Conservation (phyloP, 2,329 filamentous ascomycete genomes). For the Kalmusia sp. region DNA sequence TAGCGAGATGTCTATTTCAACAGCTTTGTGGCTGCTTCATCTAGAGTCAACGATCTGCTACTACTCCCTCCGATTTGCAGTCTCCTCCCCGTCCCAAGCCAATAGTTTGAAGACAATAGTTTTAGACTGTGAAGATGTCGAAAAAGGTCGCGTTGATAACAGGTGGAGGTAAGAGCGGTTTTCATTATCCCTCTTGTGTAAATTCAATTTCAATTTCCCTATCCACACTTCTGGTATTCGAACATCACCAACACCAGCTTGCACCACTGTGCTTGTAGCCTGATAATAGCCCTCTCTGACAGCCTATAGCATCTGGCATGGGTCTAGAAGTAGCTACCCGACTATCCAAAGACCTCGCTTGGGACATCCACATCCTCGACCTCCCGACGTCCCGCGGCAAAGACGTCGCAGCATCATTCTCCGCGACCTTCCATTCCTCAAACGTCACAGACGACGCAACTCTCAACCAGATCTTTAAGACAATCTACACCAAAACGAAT, state of each 20-base stretch:
- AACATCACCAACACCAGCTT: no score
- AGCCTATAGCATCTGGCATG: slow-evolving; percentile 49
- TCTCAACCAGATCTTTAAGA: slow-evolving; percentile 42
- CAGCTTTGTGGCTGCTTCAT: not conserved
- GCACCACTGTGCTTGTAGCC: no score
- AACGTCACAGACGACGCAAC: slow-evolving; percentile 46
- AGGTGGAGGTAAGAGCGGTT: not conserved
- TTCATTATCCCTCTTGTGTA: not conserved
- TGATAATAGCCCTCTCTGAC: no score
- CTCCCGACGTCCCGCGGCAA: slow-evolving; percentile 39
- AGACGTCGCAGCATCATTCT: slow-evolving; percentile 31
- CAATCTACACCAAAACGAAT: slow-evolving; percentile 37
- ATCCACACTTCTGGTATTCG: no score
- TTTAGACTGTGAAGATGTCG: not conserved
- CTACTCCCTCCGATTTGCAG: no score
- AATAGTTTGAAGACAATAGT: not conserved
- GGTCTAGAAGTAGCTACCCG: slow-evolving; percentile 48
- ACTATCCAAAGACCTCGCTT: slow-evolving; percentile 41
- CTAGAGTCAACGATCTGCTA: no score
- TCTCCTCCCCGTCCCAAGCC: no score
- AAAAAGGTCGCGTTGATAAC: not conserved
- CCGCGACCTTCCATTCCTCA: slow-evolving; percentile 43
- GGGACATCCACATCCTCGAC: slow-evolving; percentile 50
- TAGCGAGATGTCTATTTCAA: not conserved
- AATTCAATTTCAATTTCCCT: not conserved